Evolutionary conservation across 495 filamentous ascomycete species (phyloP), one percentile per base, ranked within the genome.

Genomic region (Annulohypoxylon bovei): DNA sequence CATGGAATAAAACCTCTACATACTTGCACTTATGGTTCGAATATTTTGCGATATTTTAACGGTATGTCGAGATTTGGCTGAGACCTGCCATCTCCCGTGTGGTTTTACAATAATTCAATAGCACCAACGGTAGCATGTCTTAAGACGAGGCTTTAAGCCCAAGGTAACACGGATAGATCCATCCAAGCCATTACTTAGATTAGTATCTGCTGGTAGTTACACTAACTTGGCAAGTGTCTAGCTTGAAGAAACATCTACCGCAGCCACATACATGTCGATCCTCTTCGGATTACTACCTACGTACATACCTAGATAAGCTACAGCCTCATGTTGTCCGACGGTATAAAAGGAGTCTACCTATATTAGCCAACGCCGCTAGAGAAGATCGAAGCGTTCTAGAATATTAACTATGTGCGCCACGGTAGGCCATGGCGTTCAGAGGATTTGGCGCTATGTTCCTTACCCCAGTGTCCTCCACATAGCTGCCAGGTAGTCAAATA

Each of bases 311-410:
- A 1, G n/a, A 50, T 50, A 28, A 28, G 22, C 46, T 27, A 20
- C 42, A 30, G 68, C 32, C 33, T 62, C 52, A 47, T 25, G 49
- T 56, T 58, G 46, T 58, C 58, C 30, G 22, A 63, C 58, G 28
- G 25, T 30, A 8, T 44, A 33, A n/a, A 28, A 14, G n/a, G n/a
- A n/a, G 8, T 4, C 5, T 3, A 32, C 33, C 33, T 52, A 66
- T 30, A 44, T 35, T 54, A 46, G 62, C 50, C 27, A 23, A 55
- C 46, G 65, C 65, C 42, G 50, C 58, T 47, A 27, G 50, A 44
- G 30, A 57, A 57, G 28, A 25, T 47, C n/a, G 68, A 71, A 67
- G 40, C 7, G 42, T 71, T 71, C 68, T 67, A 71, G 68, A 71
- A 71, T 49, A 62, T 54, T 33, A 40, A 44, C 37, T 25, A 16